These are phyloP conservation scores for Pichia rugopelliculosa DNA, from an alignment of 805 yeast species.

Conservation along the genomic window DNA sequence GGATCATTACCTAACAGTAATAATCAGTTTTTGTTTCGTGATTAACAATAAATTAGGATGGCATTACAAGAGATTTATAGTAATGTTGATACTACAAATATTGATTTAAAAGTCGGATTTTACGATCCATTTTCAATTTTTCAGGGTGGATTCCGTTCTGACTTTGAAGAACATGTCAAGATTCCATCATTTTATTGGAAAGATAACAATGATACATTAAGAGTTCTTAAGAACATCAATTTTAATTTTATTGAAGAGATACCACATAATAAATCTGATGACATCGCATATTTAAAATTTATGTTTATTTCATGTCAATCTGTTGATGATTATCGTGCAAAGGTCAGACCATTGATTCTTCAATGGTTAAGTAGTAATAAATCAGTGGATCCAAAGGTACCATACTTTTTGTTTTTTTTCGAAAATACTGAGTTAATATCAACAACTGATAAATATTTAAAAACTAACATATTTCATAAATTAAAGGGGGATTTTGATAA, in stretches of 20 bases:
- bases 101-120: constrained; percentile 39
- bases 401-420: constrained; percentile 46
- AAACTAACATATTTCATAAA: constrained; percentile 26
- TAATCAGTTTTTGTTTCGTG: not conserved
- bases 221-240: constrained; percentile 56
- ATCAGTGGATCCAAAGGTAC: constrained; percentile 46
- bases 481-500: constrained; percentile 26
- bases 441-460: constrained; percentile 22
- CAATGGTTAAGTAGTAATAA: constrained; percentile 62
- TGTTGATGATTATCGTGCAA: constrained; percentile 68
- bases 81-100: not conserved
- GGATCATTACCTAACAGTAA: no score
- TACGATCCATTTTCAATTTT: constrained; percentile 69
- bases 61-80: not conserved
- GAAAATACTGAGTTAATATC: constrained; percentile 23
- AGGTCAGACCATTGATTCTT: constrained; percentile 70
- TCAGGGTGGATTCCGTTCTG: constrained; percentile 33
- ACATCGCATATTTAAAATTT: constrained; percentile 41
- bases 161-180: constrained; percentile 41
- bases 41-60: not conserved
- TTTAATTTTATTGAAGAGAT: constrained; percentile 52
- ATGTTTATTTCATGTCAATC: constrained; percentile 62
- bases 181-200: constrained; percentile 69
- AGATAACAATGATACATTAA: constrained; percentile 41
- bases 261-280: constrained; percentile 26